phyloP scores from a whole-genome alignment of 2,329 filamentous ascomycete genomes.

The Penicillium frequentans region DNA sequence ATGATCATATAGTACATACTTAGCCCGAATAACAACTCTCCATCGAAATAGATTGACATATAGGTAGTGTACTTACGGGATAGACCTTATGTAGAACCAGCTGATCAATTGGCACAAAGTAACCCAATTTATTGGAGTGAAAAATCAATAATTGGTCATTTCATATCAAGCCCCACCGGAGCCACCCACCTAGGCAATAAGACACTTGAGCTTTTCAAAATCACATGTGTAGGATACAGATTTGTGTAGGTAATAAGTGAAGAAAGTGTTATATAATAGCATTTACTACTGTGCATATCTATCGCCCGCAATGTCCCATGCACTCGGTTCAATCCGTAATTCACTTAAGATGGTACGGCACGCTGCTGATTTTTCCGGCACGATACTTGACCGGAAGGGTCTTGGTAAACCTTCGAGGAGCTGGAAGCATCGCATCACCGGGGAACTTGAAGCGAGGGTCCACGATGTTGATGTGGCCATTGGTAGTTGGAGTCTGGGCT shows the following conservation, averaged over 20 bases:
- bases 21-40: no score
- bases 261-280: conserved; percentile 4
- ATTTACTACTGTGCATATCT: conserved; percentile 27
- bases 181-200: neutral
- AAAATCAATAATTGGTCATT: neutral
- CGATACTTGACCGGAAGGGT: conserved; percentile 69
- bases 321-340: conserved; percentile 30
- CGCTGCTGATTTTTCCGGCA: conserved; percentile 88
- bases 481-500: conserved; percentile 25
- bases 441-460: conserved; percentile 87
- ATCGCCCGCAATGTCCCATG: conserved; percentile 26
- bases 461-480: conserved; percentile 58
- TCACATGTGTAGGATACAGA: neutral
- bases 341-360: conserved; percentile 75
- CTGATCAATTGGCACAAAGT: neutral
- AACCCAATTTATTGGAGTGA: neutral
- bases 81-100: neutral
- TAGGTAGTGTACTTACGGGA: no score
- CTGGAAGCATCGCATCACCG: conserved; percentile 76
- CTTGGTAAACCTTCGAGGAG: conserved; percentile 73
- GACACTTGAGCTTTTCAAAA: neutral
- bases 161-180: neutral
- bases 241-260: neutral
- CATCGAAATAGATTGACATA: no score
- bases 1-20: no score